Conservation (phyloP, 495 filamentous ascomycete genomes). For the Hypoxylon perforatum region DNA sequence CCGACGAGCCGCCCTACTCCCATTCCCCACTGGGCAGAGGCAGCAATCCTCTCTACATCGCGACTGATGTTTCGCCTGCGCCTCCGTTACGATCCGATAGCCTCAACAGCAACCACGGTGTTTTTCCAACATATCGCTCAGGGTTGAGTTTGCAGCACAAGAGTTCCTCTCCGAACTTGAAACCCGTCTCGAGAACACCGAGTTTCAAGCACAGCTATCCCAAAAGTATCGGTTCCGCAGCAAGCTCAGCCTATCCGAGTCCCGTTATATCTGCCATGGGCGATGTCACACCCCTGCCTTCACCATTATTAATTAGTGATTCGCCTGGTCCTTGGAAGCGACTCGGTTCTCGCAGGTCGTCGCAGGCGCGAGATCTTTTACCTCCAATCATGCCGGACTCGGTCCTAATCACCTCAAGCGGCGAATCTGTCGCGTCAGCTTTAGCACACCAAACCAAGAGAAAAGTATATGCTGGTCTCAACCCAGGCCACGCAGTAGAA, state of each 20-base stretch:
- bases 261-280: slow-evolving; percentile 84
- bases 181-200: slow-evolving; percentile 58
- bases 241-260: slow-evolving; percentile 57
- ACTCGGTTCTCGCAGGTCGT: slow-evolving; percentile 53
- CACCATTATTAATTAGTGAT: slow-evolving; percentile 77
- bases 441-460: slow-evolving; percentile 61
- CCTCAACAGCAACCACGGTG: slow-evolving; percentile 39
- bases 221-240: slow-evolving; percentile 53
- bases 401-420: slow-evolving; percentile 59
- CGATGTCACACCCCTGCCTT: slow-evolving; percentile 93
- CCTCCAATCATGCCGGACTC: slow-evolving; percentile 56
- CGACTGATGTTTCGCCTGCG: slow-evolving; percentile 48
- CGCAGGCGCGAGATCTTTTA: slow-evolving; percentile 48
- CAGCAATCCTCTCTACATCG: slow-evolving; percentile 44
- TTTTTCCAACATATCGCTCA: slow-evolving; percentile 44
- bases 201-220: slow-evolving; percentile 56
- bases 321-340: slow-evolving; percentile 79
- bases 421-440: slow-evolving; percentile 61
- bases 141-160: slow-evolving; percentile 49
- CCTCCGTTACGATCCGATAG: slow-evolving; percentile 39
- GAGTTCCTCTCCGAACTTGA: slow-evolving; percentile 54
- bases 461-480: slow-evolving; percentile 62
- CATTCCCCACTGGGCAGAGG: slow-evolving; percentile 32
- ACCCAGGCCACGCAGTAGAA: slow-evolving; percentile 38
- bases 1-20: slow-evolving; percentile 29